phyloP scores from a whole-genome alignment of 1,284 basidiomycete species.

The Apiotrichum siamense region DNA sequence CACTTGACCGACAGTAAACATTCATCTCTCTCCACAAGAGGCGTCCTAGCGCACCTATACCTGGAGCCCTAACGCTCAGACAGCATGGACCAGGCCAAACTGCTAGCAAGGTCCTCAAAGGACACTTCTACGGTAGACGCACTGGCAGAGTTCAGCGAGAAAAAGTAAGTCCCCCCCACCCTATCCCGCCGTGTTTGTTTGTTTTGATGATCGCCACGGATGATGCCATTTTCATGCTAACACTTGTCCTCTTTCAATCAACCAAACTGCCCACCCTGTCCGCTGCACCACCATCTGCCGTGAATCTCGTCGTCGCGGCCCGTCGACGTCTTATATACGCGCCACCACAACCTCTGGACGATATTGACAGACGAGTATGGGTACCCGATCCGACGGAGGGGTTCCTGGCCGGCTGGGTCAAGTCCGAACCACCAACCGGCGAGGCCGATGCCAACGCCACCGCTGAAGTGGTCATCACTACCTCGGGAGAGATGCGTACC shows the following conservation, averaged over 20 bases:
- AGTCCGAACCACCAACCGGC: slow-evolving; percentile 30
- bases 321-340: slow-evolving; percentile 7
- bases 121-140: slow-evolving; percentile 51
- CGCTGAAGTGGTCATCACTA: slow-evolving; percentile 41
- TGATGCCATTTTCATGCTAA: not conserved
- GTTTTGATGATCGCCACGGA: not conserved
- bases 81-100: slow-evolving; percentile 36
- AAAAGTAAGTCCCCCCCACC: slow-evolving; percentile 65
- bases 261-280: too few relatives aligned
- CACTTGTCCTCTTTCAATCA: not conserved
- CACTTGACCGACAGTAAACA: not conserved
- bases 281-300: not conserved
- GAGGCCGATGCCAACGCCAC: slow-evolving; percentile 21
- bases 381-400: slow-evolving; percentile 40
- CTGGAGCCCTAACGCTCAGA: slow-evolving; percentile 8
- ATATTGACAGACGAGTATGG: slow-evolving; percentile 41
- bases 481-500: slow-evolving; percentile 49
- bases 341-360: slow-evolving; percentile 1
- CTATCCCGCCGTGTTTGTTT: not conserved
- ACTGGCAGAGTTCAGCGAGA: slow-evolving; percentile 92
- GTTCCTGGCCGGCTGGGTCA: slow-evolving; percentile 47
- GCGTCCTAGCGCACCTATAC: not conserved
- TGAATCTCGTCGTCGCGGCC: slow-evolving; percentile 10
- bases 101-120: slow-evolving; percentile 28
- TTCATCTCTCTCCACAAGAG: not conserved